Base-by-base conservation (phyloP, 106 monocot genomes). In the Phalaenopsis aphrodite region DNA sequence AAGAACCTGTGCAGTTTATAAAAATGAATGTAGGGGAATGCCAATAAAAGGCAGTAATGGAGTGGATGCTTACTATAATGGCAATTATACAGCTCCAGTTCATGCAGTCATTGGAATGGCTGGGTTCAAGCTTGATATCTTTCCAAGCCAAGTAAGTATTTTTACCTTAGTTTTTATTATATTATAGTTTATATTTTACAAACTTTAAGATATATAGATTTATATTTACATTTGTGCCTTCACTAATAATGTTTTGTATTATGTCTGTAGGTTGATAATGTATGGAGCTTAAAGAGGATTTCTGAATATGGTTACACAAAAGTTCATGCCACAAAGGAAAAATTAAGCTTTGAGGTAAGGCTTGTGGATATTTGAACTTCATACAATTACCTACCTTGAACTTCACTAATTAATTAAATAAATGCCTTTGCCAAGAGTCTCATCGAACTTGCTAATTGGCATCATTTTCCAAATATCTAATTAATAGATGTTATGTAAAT, bases 51-150 rank as follows among this genome's bases (percentile, higher is more conserved):
- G 84, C 45, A 64, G 77, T 61, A 56, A 73, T 81, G 91, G 94
- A 8, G 21, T 90, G 0, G 88, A 95, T n/a, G 88, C 82, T 19
- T 95, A 95, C 30, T 9, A 88, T 39, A 87, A 80, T 42, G 81
- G 36, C n/a, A 90, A 88, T 21, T 90, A 90, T 49, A 84, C 84
- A 5, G 92, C 92, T 23, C 94, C 94, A 41, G 87, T 95, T 80
- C 88, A 95, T 83, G 92, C 76, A 10, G 42, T 90, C 66, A 86
- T 90, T 48, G 94, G 92, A 76, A 90, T 87, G 85, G 94, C 88
- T 14, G 94, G 94, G 11, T 92, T 92, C 80, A 84, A 11, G 16
- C 85, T 95, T 24, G 92, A 95, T 42, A 38, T 42, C 0, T 95
- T 95, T 61, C 82, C 80, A 48, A 79, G 18, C 23, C 48, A 68